Base-by-base conservation (phyloP, 805 yeast species). In the Debaryomyces hansenii region DNA sequence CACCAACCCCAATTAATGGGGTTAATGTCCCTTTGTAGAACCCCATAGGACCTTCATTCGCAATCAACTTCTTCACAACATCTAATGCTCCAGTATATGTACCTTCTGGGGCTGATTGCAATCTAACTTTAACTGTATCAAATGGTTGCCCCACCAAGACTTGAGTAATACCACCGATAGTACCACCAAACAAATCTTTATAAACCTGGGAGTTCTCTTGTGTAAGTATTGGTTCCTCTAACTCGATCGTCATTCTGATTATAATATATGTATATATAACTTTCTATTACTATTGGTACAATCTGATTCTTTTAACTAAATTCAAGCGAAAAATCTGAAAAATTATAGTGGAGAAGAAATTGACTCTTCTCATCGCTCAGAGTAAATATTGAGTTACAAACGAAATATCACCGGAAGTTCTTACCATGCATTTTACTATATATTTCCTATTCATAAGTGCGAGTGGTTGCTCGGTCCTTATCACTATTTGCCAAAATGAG, bases 131-230 rank as follows among this genome's bases (percentile, higher is more conserved):
- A 38, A 94, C 88, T 8, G 96, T 88, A 64, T 91, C 98, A 60
- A 92, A 92, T 6, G 98, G 97, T 67, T 94, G 98, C 20, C 99
- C 99, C 11, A 86, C 87, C 29, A 94, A 71, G 6, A 94, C 98
- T 69, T 94, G 99, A 5, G 97, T 92, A 21, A 94, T 82, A 44
- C 99, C 99, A 47, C 98, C 98, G 55, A 85, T 77, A 14, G 97
- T 92, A 16, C 99, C 99, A 4, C 96, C 95, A 45, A 87, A 68
- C 41, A 90, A 78, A 64, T 91, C 97, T 58, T 90, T 90, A 28
- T 76, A 53, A 9, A 89, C 89, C 52, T 72, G 77, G 38, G 51
- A 40, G 54, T 67, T 64, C 47, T 64, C 63, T 37, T 56, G 57
- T 31, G 64, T 57, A 39, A 68, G 62, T 20, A 66, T 65, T 16